A percentile compares a stretch with the other conserved stretches of the same genome.
phyloP scores from a whole-genome alignment of 257 asterid genomes.

The Nicotiana sylvestris region DNA sequence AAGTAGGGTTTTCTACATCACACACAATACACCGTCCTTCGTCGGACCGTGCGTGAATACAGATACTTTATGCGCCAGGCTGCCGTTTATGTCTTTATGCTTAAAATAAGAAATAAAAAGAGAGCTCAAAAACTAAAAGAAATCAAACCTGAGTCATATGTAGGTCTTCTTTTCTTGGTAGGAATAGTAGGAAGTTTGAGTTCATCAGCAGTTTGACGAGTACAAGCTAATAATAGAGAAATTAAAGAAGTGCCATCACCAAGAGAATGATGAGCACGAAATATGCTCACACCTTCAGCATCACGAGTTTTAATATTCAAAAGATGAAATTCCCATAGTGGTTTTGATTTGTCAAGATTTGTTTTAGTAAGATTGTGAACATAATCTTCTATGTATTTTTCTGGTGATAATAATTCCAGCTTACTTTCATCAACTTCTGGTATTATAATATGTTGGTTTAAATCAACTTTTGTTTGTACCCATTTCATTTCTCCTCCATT shows the following conservation, averaged over 20 bases:
- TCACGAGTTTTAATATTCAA: constrained; percentile 19
- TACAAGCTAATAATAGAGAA: constrained; percentile 28
- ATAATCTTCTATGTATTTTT: constrained; percentile 28
- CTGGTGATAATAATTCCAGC: not conserved
- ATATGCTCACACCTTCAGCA: constrained; percentile 12
- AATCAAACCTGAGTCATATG: not conserved
- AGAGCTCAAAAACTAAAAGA: not conserved
- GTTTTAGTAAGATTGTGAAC: constrained; percentile 26
- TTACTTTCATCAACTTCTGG: not conserved
- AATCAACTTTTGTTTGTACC: constrained; percentile 25
- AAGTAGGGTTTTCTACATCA: no score
- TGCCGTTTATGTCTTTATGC: no score
- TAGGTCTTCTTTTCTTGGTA: not conserved
- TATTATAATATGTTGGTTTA: constrained; percentile 21
- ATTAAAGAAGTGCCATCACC: constrained; percentile 33
- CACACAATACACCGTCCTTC: no score
- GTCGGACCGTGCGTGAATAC: no score
- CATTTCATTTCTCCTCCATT: constrained; percentile 26
- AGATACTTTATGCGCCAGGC: no score
- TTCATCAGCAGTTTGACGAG: constrained; percentile 27
- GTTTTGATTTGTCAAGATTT: constrained; percentile 25
- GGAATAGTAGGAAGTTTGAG: constrained; percentile 18
- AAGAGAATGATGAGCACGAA: constrained; percentile 31
- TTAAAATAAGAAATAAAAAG: no score
- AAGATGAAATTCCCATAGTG: constrained; percentile 36